phyloP scores from a whole-genome alignment of 345 rosid species.

The Cochlearia excelsa region DNA sequence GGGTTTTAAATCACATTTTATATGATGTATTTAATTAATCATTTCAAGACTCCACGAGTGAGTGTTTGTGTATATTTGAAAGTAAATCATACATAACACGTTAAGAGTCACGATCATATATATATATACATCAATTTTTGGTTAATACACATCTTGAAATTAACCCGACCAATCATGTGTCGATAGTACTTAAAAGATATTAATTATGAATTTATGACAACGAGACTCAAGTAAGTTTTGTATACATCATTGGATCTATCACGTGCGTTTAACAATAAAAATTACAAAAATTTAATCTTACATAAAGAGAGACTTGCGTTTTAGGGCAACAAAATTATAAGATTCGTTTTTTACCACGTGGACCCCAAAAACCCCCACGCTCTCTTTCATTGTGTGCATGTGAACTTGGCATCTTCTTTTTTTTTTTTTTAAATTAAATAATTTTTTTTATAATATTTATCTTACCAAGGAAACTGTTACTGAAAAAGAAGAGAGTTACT shows the following conservation, averaged over 20 bases:
- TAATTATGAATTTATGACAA: conserved; percentile 5
- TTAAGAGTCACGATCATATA: conserved; percentile 27
- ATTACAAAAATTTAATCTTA: no score
- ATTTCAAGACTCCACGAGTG: background rate
- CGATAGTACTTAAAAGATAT: conserved; percentile 18
- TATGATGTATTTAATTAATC: conserved; percentile 4
- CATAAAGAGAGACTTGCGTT: background rate
- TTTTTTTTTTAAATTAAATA: no score
- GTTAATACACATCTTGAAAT: conserved; percentile 21
- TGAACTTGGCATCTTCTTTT: background rate
- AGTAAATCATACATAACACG: background rate
- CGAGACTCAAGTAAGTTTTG: conserved; percentile 5
- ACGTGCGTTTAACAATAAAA: background rate
- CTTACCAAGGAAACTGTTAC: background rate
- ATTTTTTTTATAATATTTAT: no score
- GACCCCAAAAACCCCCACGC: background rate
- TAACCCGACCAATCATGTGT: conserved; percentile 36
- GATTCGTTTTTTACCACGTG: background rate
- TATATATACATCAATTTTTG: conserved; percentile 1
- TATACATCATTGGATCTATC: conserved; percentile 16
- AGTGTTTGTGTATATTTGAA: conserved; percentile 1
- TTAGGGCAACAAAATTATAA: background rate
- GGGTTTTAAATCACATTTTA: background rate
- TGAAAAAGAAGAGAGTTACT: background rate
- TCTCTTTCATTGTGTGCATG: conserved; percentile 1